phyloP scores from a whole-genome alignment of 345 rosid genomes.

The Microthlaspi erraticum region DNA sequence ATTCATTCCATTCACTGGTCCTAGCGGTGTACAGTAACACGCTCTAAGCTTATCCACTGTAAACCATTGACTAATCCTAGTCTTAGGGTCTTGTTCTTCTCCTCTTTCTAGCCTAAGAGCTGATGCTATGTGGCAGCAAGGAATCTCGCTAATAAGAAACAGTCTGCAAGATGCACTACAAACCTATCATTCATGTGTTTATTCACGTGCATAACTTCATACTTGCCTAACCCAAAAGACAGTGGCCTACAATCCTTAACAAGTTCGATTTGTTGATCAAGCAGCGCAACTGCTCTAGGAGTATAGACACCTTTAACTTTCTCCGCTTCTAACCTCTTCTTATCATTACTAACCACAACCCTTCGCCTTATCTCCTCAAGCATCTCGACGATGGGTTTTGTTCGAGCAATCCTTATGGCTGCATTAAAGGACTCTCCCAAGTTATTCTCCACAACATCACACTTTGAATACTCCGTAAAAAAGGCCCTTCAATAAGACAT shows the following conservation, averaged over 20 bases:
- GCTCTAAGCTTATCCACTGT: neutral
- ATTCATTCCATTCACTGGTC: neutral
- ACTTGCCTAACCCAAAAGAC: neutral
- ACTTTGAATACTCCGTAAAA: neutral
- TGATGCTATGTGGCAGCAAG: neutral
- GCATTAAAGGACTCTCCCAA: neutral
- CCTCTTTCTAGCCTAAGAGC: neutral
- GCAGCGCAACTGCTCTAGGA: neutral
- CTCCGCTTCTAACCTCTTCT: neutral
- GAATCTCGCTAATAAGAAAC: neutral
- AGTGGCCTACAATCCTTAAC: neutral
- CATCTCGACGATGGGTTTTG: neutral
- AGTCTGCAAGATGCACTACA: neutral
- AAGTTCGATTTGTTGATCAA: neutral
- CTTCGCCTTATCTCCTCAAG: neutral
- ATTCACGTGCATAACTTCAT: neutral
- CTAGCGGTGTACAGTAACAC: accelerated
- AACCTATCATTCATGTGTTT: neutral
- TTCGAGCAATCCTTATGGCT: neutral
- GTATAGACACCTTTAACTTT: neutral
- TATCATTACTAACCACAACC: neutral
- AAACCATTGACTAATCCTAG: neutral
- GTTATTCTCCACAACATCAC: neutral
- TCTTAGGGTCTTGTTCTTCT: neutral
- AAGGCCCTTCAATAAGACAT: neutral